Evolutionary conservation across 2,329 filamentous ascomycete species (phyloP).

Genomic region (Arachnomyces sp.): DNA sequence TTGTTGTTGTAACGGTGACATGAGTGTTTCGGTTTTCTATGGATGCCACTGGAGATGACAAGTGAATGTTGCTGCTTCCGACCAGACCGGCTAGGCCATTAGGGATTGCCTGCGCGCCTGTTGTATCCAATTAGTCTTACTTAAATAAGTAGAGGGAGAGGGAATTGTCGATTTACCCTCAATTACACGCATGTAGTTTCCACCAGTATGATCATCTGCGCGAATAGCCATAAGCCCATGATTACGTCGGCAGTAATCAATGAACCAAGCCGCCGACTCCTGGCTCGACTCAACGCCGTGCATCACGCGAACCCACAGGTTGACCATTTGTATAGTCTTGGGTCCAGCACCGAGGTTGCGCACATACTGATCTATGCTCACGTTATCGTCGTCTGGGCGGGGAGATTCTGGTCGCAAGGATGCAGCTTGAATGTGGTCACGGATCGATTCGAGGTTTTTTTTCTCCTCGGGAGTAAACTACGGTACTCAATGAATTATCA

Average conservation of each 20-base stretch:
- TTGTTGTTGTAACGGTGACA: background rate
- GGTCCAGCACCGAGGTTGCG: constrained; percentile 24
- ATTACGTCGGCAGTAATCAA: constrained; percentile 33
- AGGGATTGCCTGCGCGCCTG: constrained; percentile 20
- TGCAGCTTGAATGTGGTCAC: constrained; percentile 30
- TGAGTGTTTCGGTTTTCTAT: constrained; percentile 6
- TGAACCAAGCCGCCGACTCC: constrained; percentile 31
- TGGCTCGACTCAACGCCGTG: constrained; percentile 31
- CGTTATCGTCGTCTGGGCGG: constrained; percentile 21
- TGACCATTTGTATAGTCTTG: constrained; percentile 28
- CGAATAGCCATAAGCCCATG: constrained; percentile 28
- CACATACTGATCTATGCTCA: constrained; percentile 30
- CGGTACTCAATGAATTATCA: background rate
- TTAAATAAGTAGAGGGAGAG: too few relatives aligned
- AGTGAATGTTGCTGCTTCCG: constrained; percentile 13
- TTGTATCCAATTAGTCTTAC: too few relatives aligned
- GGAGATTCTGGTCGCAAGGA: constrained; percentile 20
- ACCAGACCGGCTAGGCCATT: constrained; percentile 22
- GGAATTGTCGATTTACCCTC: constrained; percentile 9
- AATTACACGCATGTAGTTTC: constrained; percentile 28
- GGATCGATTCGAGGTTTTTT: constrained; percentile 25
- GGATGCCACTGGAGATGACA: constrained; percentile 12
- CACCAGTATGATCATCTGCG: constrained; percentile 29
- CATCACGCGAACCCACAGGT: constrained; percentile 33
- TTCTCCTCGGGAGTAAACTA: constrained; percentile 26